These are phyloP conservation scores for Kwoniella dejecticola DNA, from an alignment of 768 basidiomycete species.

Conservation along the genomic window DNA sequence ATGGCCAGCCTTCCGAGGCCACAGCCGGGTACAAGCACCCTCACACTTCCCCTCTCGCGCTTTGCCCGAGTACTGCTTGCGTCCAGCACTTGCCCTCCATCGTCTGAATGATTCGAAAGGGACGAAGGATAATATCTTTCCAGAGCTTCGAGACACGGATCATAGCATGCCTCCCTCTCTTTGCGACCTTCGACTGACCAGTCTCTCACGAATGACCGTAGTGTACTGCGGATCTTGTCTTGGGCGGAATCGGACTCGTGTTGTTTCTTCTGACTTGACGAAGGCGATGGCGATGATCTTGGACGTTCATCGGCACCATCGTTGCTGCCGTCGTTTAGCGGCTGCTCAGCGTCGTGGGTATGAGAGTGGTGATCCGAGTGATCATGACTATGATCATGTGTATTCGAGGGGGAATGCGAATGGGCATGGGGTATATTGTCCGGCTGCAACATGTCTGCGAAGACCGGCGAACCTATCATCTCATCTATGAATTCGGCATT, in stretches of 20 bases:
- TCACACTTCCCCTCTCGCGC: conserved; percentile 59
- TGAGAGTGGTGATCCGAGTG: conserved; percentile 37
- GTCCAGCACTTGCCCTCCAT: neutral
- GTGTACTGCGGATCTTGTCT: conserved; percentile 87
- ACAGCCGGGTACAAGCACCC: conserved; percentile 85
- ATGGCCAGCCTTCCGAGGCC: conserved; percentile 85
- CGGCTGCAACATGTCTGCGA: conserved; percentile 55
- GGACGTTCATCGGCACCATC: conserved; percentile 38
- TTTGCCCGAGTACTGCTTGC: neutral
- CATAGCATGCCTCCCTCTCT: conserved; percentile 78
- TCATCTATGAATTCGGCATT: conserved; percentile 76
- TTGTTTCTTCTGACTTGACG: neutral
- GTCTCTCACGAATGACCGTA: conserved; percentile 90
- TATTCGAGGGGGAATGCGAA: conserved; percentile 30
- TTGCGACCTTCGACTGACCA: conserved; percentile 82
- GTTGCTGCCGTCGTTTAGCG: conserved; percentile 23
- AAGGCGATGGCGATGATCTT: neutral
- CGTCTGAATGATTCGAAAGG: conserved; percentile 56
- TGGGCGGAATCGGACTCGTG: conserved; percentile 53
- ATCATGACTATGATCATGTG: conserved; percentile 25
- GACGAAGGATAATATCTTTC: conserved; percentile 61
- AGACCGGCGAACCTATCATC: conserved; percentile 78
- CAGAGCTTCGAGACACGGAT: conserved; percentile 77
- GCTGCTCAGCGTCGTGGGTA: conserved; percentile 18
- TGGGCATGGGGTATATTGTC: neutral